Base-by-base conservation (phyloP, 306 rosid species). In the Quercus cerris region DNA sequence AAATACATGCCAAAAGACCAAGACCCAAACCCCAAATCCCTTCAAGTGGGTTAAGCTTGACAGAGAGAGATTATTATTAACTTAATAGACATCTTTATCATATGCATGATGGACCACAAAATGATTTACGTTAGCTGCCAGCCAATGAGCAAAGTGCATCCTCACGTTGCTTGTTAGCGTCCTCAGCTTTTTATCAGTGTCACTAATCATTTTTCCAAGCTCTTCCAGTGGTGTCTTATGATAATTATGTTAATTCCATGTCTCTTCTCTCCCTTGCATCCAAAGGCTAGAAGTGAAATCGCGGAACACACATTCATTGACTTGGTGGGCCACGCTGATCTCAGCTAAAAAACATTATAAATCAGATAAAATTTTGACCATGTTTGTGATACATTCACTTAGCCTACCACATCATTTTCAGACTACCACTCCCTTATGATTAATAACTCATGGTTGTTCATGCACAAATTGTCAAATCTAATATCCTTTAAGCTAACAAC, bases 121-220 rank as follows among this genome's bases (percentile, higher is more conserved):
- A 79, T 76, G 28, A 61, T 30, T 59, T 64, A n/a, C 19, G 54
- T 70, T 33, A 27, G 52, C 22, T 51, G 44, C 75, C 70, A 41
- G 9, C 67, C 74, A 55, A 67, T 13, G 8, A 73, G 54, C 44
- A 73, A 72, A 38, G 69, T 7, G 80, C 44, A 73, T 73, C 66
- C 33, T 13, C 72, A 28, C 54, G 20, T 41, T 61, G 51, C 64
- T 71, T 76, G 2, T 71, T 67, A 41, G 30, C 80, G 72, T 51
- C 56, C 68, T 81, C 38, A 51, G 77, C 87, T 75, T 78, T 79
- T 73, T 38, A 38, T 77, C 70, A 74, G 70, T 35, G 83, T 85
- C 73, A 52, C 79, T 78, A 80, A 80, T 89, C 80, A 81, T 89
- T 89, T 85, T 77, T 31, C 51, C 61, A 71, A 77, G 56, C 56